Conservation (phyloP, 2,329 filamentous ascomycete genomes). For the Stagonosporopsis tanaceti region DNA sequence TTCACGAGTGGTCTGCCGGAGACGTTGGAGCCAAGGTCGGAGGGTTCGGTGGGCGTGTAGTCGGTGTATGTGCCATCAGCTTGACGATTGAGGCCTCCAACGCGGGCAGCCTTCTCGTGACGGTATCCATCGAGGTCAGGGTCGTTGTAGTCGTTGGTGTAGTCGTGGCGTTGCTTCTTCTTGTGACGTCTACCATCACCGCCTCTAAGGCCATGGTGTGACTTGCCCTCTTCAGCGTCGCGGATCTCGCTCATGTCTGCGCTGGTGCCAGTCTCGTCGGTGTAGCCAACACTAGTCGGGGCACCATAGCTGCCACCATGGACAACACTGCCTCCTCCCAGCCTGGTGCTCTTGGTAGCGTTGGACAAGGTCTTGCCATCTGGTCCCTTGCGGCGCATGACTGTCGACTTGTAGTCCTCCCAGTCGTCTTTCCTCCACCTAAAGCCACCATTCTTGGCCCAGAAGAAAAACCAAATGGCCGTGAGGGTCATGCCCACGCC, state of each 20-base stretch:
- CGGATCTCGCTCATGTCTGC: slow-evolving; percentile 53
- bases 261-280: slow-evolving; percentile 56
- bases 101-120: slow-evolving; percentile 82
- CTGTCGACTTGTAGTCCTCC: slow-evolving; percentile 98
- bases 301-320: slow-evolving; percentile 65
- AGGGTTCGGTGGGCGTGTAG: slow-evolving; percentile 71
- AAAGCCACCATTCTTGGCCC: slow-evolving; percentile 96
- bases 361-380: slow-evolving; percentile 87
- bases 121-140: slow-evolving; percentile 81
- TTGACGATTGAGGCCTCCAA: slow-evolving; percentile 87
- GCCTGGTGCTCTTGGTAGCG: slow-evolving; percentile 80
- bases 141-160: slow-evolving; percentile 61
- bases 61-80: slow-evolving; percentile 83
- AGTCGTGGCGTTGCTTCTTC: slow-evolving; percentile 60
- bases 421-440: slow-evolving; percentile 85
- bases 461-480: slow-evolving; percentile 95
- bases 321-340: slow-evolving; percentile 85
- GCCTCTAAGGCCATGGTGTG: slow-evolving; percentile 51
- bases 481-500: slow-evolving; percentile 77
- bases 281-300: slow-evolving; percentile 52
- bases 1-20: slow-evolving; percentile 55
- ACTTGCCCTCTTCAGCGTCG: slow-evolving; percentile 53
- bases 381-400: slow-evolving; percentile 85
- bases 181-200: slow-evolving; percentile 54
- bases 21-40: slow-evolving; percentile 63